phyloP scores from a whole-genome alignment of 2,329 filamentous ascomycete genomes.

The Claviceps citrina region DNA sequence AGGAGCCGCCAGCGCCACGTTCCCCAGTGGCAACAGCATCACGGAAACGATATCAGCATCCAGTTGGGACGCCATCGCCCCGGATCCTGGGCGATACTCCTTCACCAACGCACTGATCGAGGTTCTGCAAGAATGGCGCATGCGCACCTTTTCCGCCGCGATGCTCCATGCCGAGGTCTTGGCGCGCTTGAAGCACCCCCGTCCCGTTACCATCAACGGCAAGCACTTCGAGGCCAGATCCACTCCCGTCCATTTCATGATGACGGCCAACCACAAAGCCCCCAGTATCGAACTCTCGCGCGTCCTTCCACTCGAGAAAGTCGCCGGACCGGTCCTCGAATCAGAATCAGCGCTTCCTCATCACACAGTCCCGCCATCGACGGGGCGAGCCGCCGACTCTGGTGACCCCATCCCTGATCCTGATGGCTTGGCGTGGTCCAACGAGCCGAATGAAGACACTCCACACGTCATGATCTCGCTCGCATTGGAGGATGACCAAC shows the following conservation, averaged over 20 bases:
- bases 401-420: constrained; percentile 10
- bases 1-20: constrained; percentile 43
- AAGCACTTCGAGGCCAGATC: constrained; percentile 42
- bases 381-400: constrained; percentile 14
- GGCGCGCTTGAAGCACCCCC: constrained; percentile 43
- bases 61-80: constrained; percentile 46
- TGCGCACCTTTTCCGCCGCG: constrained; percentile 39
- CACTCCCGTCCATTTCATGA: constrained; percentile 47
- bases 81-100: constrained; percentile 42
- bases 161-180: constrained; percentile 47
- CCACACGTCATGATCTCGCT: constrained; percentile 48
- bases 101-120: constrained; percentile 45
- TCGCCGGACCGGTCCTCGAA: constrained; percentile 11
- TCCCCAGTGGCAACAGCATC: constrained; percentile 41
- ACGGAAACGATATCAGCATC: constrained; percentile 48
- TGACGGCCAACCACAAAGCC: constrained; percentile 43
- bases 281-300: constrained; percentile 41
- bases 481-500: constrained; percentile 41
- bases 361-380: constrained; percentile 6
- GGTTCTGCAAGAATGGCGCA: constrained; percentile 41
- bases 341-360: constrained; percentile 5
- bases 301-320: constrained; percentile 12
- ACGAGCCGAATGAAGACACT: constrained; percentile 37
- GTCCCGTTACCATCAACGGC: constrained; percentile 41
- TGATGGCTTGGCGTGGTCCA: constrained; percentile 16